Evolutionary conservation across 805 yeast genomes (phyloP).

Genomic region (Scheffersomyces coipomensis): DNA sequence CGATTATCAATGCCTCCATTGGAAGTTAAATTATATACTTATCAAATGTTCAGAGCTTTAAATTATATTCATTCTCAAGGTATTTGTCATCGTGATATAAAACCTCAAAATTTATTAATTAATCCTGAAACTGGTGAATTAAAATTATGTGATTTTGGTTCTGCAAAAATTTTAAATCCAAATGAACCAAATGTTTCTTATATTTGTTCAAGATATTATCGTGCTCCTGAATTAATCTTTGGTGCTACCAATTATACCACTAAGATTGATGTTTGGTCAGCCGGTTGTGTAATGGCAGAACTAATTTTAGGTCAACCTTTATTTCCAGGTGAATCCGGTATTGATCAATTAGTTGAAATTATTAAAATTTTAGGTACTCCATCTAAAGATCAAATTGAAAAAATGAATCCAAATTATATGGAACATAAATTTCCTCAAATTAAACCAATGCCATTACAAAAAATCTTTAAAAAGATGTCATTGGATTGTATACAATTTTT

Average conservation of each 20-base stretch:
- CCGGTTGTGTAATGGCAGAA: constrained; percentile 98
- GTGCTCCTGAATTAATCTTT: constrained; percentile 97
- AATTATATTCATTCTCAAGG: constrained; percentile 76
- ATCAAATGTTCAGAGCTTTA: constrained; percentile 72
- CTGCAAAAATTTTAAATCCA: constrained; percentile 88
- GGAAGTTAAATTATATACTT: constrained; percentile 83
- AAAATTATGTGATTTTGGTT: constrained; percentile 94
- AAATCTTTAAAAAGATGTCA: constrained; percentile 61
- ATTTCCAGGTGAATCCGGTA: constrained; percentile 97
- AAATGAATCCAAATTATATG: constrained; percentile 96
- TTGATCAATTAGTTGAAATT: constrained; percentile 95
- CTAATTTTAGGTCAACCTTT: constrained; percentile 91
- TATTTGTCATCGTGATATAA: constrained; percentile 91
- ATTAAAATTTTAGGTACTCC: constrained; percentile 97
- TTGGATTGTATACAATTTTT: constrained; percentile 56
- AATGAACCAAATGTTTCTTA: constrained; percentile 93
- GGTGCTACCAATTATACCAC: constrained; percentile 97
- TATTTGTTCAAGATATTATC: constrained; percentile 92
- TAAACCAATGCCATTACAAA: constrained; percentile 70
- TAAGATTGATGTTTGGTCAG: constrained; percentile 95
- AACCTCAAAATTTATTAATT: constrained; percentile 84
- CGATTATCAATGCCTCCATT: constrained; percentile 80
- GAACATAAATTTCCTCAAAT: constrained; percentile 94
- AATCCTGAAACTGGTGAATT: constrained; percentile 83
- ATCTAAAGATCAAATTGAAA: constrained; percentile 81